Conservation (phyloP, 352 stramenopile species). For the Thalassiosira hispida region DNA sequence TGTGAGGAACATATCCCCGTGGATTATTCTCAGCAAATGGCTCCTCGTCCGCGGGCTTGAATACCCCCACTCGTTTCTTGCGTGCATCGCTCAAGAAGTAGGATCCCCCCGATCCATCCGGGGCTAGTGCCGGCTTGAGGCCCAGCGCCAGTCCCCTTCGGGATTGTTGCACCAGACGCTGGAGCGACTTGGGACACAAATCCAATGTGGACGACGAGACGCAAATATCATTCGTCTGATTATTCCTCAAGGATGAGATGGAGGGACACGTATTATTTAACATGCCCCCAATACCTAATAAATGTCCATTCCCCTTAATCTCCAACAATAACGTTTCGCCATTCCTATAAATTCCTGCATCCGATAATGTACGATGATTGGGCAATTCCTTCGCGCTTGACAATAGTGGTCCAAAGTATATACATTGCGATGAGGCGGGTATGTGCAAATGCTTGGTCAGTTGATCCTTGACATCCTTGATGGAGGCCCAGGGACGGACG, state of each 20-base stretch:
- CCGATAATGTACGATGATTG: slow-evolving; percentile 82
- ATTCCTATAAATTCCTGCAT: slow-evolving; percentile 83
- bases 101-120: slow-evolving; percentile 96
- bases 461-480: slow-evolving; percentile 83
- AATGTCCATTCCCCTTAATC: slow-evolving; percentile 55
- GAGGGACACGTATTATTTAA: slow-evolving; percentile 20
- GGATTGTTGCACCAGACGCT: slow-evolving; percentile 83
- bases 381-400: slow-evolving; percentile 65
- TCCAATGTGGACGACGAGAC: slow-evolving; percentile 76
- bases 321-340: slow-evolving; percentile 82
- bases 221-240: slow-evolving; percentile 65
- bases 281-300: background rate
- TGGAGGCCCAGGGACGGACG: slow-evolving; percentile 77
- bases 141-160: slow-evolving; percentile 89
- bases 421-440: slow-evolving; percentile 57
- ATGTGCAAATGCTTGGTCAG: slow-evolving; percentile 71
- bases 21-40: slow-evolving; percentile 98
- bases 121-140: slow-evolving; percentile 90
- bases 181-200: slow-evolving; percentile 63
- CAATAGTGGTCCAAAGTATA: slow-evolving; percentile 79
- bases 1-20: slow-evolving; percentile 88
- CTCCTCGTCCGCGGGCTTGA: slow-evolving; percentile 99
- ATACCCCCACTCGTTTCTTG: slow-evolving; percentile 93
- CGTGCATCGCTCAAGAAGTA: slow-evolving; percentile 96
- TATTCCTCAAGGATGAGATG: slow-evolving; percentile 44